phyloP scores from a whole-genome alignment of 805 yeast species.

The Zygoascus ofunaensis region DNA sequence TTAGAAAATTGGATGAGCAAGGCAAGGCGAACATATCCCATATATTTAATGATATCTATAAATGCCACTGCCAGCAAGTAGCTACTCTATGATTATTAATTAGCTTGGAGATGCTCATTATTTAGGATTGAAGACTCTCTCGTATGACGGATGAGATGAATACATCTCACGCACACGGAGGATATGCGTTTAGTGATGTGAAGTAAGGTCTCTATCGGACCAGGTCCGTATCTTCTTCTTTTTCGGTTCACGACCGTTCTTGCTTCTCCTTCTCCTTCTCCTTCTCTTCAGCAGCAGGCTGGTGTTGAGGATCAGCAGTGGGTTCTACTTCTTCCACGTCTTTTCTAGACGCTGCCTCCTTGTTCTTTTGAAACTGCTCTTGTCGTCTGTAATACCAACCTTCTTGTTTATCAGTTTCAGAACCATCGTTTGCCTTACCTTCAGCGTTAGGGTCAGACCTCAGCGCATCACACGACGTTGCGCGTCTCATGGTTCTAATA shows the following conservation, averaged over 20 bases:
- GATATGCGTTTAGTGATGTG: no score
- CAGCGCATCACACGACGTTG: constrained; percentile 19
- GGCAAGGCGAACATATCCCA: no score
- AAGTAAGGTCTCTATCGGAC: no score
- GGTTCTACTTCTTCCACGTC: neutral
- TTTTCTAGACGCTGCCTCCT: neutral
- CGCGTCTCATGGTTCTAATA: constrained; percentile 21
- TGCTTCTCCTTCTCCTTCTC: neutral
- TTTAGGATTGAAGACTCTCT: no score
- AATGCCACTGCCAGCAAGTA: no score
- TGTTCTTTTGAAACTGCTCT: neutral
- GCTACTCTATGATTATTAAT: no score
- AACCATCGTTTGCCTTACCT: constrained; percentile 6
- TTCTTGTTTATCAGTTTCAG: constrained; percentile 9
- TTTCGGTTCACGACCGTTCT: no score
- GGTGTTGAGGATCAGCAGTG: neutral
- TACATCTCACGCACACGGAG: no score
- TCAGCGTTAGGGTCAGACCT: constrained; percentile 4
- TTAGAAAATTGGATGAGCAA: no score
- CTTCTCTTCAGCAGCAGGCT: neutral
- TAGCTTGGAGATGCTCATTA: no score
- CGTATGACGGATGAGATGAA: no score
- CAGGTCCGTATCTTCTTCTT: neutral
- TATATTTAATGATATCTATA: no score
- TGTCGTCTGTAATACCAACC: constrained; percentile 11